These are phyloP conservation scores for Globisporangium echinulatum DNA, from an alignment of 352 stramenopile genomes.

Conservation along the genomic window DNA sequence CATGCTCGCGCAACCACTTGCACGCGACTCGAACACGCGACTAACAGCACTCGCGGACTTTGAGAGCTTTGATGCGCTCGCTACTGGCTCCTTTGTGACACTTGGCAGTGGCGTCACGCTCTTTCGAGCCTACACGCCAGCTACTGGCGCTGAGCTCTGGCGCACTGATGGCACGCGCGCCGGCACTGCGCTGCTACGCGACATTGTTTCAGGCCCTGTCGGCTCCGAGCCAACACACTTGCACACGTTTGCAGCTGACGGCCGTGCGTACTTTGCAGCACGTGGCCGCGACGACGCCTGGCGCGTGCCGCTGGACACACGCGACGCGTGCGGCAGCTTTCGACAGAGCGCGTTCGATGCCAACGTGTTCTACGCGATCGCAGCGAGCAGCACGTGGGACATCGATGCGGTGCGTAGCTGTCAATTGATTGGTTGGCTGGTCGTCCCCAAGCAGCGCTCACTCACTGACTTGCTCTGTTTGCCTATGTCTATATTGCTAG, in stretches of 20 bases:
- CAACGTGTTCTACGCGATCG: conserved; percentile 65
- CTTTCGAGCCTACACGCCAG: conserved; percentile 22
- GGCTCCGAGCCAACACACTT: conserved; percentile 30
- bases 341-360: conserved; percentile 51
- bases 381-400: conserved; percentile 57
- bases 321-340: conserved; percentile 67
- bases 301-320: conserved; percentile 25
- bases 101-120: conserved; percentile 15
- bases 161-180: conserved; percentile 52
- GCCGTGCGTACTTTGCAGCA: conserved; percentile 77
- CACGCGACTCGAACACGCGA: conserved; percentile 17
- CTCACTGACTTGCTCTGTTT: not conserved
- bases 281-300: conserved; percentile 65
- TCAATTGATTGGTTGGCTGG: not conserved
- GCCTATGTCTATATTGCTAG: conserved; percentile 7
- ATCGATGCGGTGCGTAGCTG: conserved; percentile 23
- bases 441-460: not conserved
- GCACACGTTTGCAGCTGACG: conserved; percentile 46
- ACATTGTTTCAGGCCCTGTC: conserved; percentile 39
- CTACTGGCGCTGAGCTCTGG: conserved; percentile 66
- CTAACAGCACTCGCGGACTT: conserved; percentile 17
- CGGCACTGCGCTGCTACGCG: conserved; percentile 59
- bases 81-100: conserved; percentile 18
- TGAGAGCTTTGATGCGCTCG: conserved; percentile 1
- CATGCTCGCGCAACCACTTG: conserved; percentile 20